A percentile compares a stretch with the other conserved stretches of the same genome.
These are phyloP conservation scores for Leccinum disarticulatum DNA, from an alignment of 768 basidiomycete species.

Conservation along the genomic window DNA sequence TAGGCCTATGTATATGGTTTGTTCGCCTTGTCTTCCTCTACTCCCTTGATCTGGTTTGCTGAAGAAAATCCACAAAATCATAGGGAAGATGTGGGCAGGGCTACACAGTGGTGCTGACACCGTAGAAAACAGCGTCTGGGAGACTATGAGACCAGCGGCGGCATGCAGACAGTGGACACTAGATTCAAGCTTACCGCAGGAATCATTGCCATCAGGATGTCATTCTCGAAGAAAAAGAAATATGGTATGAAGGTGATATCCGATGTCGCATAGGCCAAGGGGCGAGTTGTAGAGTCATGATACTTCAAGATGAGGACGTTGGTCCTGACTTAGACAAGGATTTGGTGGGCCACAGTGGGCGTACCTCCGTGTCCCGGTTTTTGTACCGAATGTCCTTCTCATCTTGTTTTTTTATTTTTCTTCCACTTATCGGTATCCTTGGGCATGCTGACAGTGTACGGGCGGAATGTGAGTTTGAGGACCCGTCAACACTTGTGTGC, in stretches of 20 bases:
- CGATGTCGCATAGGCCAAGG: slow-evolving; percentile 6
- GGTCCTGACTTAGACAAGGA: no score
- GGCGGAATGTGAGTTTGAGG: no score
- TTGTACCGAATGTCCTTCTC: no score
- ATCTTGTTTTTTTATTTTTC: no score
- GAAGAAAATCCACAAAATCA: slow-evolving; percentile 34
- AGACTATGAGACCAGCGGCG: no score
- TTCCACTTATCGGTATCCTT: no score
- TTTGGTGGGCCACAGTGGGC: no score
- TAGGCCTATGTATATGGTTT: slow-evolving; percentile 41
- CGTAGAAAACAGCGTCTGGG: slow-evolving; percentile 31
- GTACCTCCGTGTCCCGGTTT: no score
- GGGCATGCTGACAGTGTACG: no score
- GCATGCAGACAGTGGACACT: no score
- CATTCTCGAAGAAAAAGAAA: slow-evolving; percentile 32
- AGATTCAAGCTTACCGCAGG: no score
- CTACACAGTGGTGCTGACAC: slow-evolving; percentile 37
- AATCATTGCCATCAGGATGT: background rate
- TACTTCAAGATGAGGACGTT: background rate
- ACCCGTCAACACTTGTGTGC: no score
- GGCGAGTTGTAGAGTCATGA: slow-evolving; percentile 16
- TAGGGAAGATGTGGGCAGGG: slow-evolving; percentile 21
- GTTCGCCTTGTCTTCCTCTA: slow-evolving; percentile 43
- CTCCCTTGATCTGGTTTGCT: slow-evolving; percentile 3
- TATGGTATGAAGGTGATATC: slow-evolving; percentile 27